These are phyloP conservation scores for Houttuynia cordata DNA, from an alignment of 164 flowering plant species.

Conservation along the genomic window DNA sequence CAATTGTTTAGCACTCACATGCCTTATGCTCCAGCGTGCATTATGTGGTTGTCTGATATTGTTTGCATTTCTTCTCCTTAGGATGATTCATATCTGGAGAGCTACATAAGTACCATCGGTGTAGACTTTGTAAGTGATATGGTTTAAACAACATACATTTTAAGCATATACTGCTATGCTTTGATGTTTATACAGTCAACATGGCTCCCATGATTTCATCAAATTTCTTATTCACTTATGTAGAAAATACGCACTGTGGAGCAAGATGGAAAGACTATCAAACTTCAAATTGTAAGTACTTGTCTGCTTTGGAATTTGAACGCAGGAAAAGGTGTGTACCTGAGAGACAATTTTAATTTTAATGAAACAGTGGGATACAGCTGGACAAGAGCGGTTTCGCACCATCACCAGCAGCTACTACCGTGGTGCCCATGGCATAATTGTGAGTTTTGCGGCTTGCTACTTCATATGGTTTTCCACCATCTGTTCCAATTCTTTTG, in stretches of 20 bases:
- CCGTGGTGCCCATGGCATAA: conserved; percentile 83
- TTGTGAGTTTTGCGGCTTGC: conserved; percentile 25
- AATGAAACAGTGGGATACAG: conserved; percentile 63
- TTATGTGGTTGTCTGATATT: no score
- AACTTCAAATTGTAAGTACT: conserved; percentile 34
- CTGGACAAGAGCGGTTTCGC: conserved; percentile 76
- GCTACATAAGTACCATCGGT: conserved; percentile 41
- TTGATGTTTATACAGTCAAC: neutral
- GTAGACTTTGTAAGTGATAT: conserved; percentile 35
- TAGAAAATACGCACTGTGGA: conserved; percentile 42
- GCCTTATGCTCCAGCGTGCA: no score
- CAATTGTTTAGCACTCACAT: no score
- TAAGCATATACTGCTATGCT: no score
- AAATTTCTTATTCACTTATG: neutral
- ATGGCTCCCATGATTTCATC: neutral
- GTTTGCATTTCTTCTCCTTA: conserved; percentile 5
- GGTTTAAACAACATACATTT: no score
- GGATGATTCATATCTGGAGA: conserved; percentile 39
- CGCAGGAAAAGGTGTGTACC: no score
- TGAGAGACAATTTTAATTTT: no score
- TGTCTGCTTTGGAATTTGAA: no score
- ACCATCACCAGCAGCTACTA: conserved; percentile 87
- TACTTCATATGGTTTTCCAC: neutral
- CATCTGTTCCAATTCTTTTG: neutral
- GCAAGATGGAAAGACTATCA: conserved; percentile 37